A percentile compares a stretch with the other conserved stretches of the same genome.
Evolutionary conservation across 2,329 filamentous ascomycete species (phyloP).

Genomic region (Arthrobotrys entomopaga): DNA sequence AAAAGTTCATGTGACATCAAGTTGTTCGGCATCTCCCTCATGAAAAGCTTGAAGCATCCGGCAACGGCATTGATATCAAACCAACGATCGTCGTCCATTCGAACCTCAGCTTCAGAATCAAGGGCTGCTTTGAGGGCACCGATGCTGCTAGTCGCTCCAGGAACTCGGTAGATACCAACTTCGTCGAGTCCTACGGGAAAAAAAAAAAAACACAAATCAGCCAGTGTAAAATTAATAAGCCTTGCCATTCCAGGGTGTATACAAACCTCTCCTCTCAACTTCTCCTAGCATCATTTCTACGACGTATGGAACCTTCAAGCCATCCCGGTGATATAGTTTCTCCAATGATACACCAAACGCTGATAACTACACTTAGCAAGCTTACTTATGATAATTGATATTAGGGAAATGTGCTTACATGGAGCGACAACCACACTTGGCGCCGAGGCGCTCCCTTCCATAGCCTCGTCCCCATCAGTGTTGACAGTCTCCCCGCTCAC

Average conservation of each 20-base stretch:
- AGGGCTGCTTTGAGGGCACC: constrained; percentile 58
- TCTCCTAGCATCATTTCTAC: constrained; percentile 58
- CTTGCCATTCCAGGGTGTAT: neutral
- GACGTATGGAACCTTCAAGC: constrained; percentile 58
- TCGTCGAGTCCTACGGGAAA: constrained; percentile 57
- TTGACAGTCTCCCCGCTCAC: constrained; percentile 57
- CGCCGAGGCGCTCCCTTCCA: constrained; percentile 55
- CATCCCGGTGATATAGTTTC: constrained; percentile 58
- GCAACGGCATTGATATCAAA: constrained; percentile 60
- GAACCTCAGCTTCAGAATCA: constrained; percentile 59
- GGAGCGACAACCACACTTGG: constrained; percentile 48
- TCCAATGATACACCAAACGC: constrained; percentile 59
- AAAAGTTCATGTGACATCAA: constrained; percentile 66
- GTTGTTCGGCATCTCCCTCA: constrained; percentile 59
- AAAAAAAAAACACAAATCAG: neutral
- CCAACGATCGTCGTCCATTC: constrained; percentile 60
- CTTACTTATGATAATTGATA: neutral
- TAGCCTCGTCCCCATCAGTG: constrained; percentile 58
- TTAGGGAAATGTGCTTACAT: constrained; percentile 24
- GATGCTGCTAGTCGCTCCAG: constrained; percentile 59
- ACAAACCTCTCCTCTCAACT: constrained; percentile 59
- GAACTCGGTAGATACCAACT: constrained; percentile 59
- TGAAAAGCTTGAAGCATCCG: constrained; percentile 59
- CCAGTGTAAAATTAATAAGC: constrained; percentile 20
- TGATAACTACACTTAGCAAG: constrained; percentile 16